Evolutionary conservation across 2,329 filamentous ascomycete species (phyloP), one percentile per base, ranked within the genome.

Genomic region (Cladophialophora psammophila): DNA sequence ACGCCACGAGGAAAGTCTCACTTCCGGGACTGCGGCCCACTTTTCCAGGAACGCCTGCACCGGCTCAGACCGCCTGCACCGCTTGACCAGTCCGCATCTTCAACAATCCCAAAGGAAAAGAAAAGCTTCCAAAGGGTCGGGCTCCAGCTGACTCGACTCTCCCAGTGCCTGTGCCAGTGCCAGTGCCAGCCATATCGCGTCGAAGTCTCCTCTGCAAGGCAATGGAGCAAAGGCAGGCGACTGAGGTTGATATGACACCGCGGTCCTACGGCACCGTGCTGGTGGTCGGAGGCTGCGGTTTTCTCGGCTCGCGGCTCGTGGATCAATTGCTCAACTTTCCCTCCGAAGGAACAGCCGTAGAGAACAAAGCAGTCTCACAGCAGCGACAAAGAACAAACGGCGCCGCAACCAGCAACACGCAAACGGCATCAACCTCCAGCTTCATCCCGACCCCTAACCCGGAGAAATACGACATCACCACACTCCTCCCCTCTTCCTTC

Each of bases 281-380:
- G 72, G 89, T 95, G 72, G 88, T 94, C 72, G 92, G 92, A 75
- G 92, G 92, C 76, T 94, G 92, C 77, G 92, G 92, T 72, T 94
- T 95, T 80, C 85, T 95, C 15, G 92, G 92, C 77, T 90, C 91
- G 80, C 91, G 94, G 80, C 90, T 94, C 73, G 90, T 94, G 76
- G 87, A 89, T 78, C 85, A 91, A 75, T 85, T 92, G 65, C 83
- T 91, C 74, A 85, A 86, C 75, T 85, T 87, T 78, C 87, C 81
- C 55, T 81, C 81, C 12, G 81, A 83, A 68, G 66, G 71, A 52
- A n/a, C 36, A 38, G 45, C 31, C 2, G 12, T 3, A 52, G 56
- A 31, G 45, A 32, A n/a, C 32, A 53, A 57, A 18, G 42, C 18
- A 50, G 52, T 36, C 26, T 42, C 40, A 36, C 63, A n/a, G 31